phyloP scores from a whole-genome alignment of 257 asterid species.

The Solanum sejunctum region DNA sequence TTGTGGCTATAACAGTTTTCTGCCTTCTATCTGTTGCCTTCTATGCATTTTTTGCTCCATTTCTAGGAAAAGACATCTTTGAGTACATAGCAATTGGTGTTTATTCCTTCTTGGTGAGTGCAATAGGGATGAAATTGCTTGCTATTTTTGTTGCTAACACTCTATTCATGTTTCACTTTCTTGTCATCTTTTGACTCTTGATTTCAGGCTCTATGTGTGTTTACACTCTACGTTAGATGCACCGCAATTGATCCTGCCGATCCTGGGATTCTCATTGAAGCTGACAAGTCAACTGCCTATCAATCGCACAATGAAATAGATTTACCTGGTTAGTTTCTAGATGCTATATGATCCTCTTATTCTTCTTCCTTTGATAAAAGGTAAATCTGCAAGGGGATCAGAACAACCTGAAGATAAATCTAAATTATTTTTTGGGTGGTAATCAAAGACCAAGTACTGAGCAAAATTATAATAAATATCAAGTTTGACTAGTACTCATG shows the following conservation, averaged over 20 bases:
- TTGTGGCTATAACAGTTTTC: conserved; percentile 92
- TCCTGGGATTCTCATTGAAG: conserved; percentile 76
- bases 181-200: conserved; percentile 5
- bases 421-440: background rate
- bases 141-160: background rate
- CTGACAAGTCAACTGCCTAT: conserved; percentile 41
- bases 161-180: background rate
- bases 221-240: conserved; percentile 77
- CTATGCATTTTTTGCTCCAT: conserved; percentile 96
- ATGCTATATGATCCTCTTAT: background rate
- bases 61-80: conserved; percentile 78
- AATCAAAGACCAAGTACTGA: background rate
- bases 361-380: background rate
- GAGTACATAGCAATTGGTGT: conserved; percentile 76
- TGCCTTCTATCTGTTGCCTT: conserved; percentile 85
- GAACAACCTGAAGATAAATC: background rate
- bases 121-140: background rate
- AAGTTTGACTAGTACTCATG: background rate
- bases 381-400: background rate
- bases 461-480: background rate
- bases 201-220: conserved; percentile 64
- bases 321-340: conserved; percentile 43
- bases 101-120: conserved; percentile 81
- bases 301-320: conserved; percentile 57
- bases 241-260: conserved; percentile 97